Conservation (phyloP, 2,329 filamentous ascomycete genomes). For the Curvularia spicifera region DNA sequence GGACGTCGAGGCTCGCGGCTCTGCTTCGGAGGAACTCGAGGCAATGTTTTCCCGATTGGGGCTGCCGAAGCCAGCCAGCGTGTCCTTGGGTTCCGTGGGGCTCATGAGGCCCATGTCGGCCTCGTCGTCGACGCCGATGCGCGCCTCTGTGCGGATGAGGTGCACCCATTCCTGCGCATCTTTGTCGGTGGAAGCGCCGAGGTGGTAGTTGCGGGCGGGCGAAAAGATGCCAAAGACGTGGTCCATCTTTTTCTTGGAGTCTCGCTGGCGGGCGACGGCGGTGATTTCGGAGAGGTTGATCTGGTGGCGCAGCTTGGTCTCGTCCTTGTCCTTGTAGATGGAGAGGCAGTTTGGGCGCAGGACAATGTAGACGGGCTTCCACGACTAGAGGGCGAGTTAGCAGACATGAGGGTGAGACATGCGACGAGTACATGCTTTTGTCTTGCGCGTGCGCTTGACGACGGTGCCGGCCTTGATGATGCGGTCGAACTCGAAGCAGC, state of each 20-base stretch:
- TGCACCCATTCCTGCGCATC: slow-evolving; percentile 89
- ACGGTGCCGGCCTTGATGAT: slow-evolving; percentile 89
- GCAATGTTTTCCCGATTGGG: slow-evolving; percentile 36
- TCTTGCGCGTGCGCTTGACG: slow-evolving; percentile 88
- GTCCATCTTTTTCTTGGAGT: slow-evolving; percentile 83
- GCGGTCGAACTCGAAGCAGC: slow-evolving; percentile 93
- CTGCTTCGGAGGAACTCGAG: slow-evolving; percentile 57
- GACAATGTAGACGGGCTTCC: slow-evolving; percentile 89
- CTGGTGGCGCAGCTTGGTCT: slow-evolving; percentile 87
- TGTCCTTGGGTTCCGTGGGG: slow-evolving; percentile 62
- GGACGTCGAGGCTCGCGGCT: slow-evolving; percentile 41
- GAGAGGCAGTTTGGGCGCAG: slow-evolving; percentile 88
- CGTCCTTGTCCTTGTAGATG: slow-evolving; percentile 90
- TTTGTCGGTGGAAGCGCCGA: slow-evolving; percentile 74
- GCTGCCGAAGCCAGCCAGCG: slow-evolving; percentile 53
- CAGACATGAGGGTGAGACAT: not conserved
- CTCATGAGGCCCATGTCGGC: slow-evolving; percentile 79
- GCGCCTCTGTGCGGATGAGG: slow-evolving; percentile 76
- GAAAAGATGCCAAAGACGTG: slow-evolving; percentile 94
- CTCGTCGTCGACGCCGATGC: slow-evolving; percentile 81
- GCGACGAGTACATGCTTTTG: slow-evolving; percentile 54
- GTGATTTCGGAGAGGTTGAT: slow-evolving; percentile 89
- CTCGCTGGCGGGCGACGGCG: slow-evolving; percentile 85
- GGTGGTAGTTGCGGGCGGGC: slow-evolving; percentile 86
- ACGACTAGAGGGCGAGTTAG: slow-evolving; percentile 64